Base-by-base conservation (phyloP, 345 rosid species). In the Citrus maxima region DNA sequence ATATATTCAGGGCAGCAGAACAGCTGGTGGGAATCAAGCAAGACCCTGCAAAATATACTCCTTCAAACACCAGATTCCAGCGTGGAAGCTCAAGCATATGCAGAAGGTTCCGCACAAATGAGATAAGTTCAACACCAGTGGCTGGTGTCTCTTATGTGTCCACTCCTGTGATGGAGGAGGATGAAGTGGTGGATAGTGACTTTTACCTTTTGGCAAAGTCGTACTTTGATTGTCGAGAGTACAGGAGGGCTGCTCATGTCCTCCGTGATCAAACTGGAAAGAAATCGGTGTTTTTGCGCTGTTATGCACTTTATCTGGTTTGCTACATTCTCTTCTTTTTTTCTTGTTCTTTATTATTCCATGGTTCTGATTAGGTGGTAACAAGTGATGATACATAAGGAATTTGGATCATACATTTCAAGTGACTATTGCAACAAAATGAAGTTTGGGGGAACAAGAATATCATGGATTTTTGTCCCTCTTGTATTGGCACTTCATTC, bases 1-100 rank as follows among this genome's bases (percentile, higher is more conserved):
- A 56, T 18, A n/a, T 73, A 27, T 72, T 67, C 86, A 93, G 99
- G 99, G 98, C 94, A 3, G 98, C 89, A 14, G 99, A 96, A 76
- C 99, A 96, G 81, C 87, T 96, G 22, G 92, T 96, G 67, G 98
- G 94, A 79, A 94, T 96, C 13, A 97, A 94, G 86, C 95, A 88
- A 73, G 98, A 96, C 86, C 94, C 93, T 0, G 88, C 93, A n/a
- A 93, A 93, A 84, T 94, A 84, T 78, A 94, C 98, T 13, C 97
- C 99, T 71, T 83, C 98, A 6, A 96, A 96, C 85, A 96, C 98
- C 30, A 84, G 99, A 77, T 96, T 96, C 84, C 98, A 96, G 84
- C 90, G 95, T 69, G 99, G 98, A 83, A 96, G 97, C 89, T 94
- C 98, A 5, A 96, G 99, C 82, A 94, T 93, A 55, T 84, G 95